Base-by-base conservation (phyloP, 2,329 filamentous ascomycete species). In the Zarea fungicola region DNA sequence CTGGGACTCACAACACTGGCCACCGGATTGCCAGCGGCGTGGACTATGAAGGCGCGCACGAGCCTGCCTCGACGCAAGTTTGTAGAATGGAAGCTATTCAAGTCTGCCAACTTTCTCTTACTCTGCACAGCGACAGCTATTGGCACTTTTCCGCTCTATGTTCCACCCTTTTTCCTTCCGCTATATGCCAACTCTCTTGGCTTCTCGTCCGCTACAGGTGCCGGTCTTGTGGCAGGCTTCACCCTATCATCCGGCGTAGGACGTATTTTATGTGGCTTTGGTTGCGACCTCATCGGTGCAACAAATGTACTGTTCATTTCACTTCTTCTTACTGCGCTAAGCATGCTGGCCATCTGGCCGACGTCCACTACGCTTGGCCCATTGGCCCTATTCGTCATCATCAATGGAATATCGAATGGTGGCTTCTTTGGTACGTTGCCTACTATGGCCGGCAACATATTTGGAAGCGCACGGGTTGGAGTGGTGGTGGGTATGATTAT, bases 341-440 rank as follows among this genome's bases (percentile, higher is more conserved):
- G 76, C 48, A 81, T 83, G 70, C 65, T 84, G 10, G 73, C 74
- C 1, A 65, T 84, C 2, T 84, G 81, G 81, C 81, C 81, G 0
- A 70, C 78, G 0, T 79, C 77, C 1, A 74, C 67, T 8, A 73
- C 74, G 0, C 60, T 84, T 1, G 76, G 65, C 0, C 78, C 79
- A 0, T 59, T 84, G 18, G 64, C 77, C n/a, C 61, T 74, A 0
- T 85, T 85, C 56, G 76, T 76, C 9, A 66, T 83, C 6, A 63
- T 84, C 16, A 84, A 83, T 53, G 81, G 81, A 0, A 64, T 74
- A 32, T 72, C 76, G 4, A 84, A 83, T 55, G 81, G 81, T 0
- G 79, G 76, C 0, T 84, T 84, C 65, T 84, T 85, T 56, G 74
- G 76, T 1, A 76, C 76, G 0, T 81, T 84, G 67, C 81, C 81